A percentile compares a stretch with the other conserved stretches of the same genome.
Conservation (phyloP, 768 basidiomycete species). For the Pisolithus microcarpus region DNA sequence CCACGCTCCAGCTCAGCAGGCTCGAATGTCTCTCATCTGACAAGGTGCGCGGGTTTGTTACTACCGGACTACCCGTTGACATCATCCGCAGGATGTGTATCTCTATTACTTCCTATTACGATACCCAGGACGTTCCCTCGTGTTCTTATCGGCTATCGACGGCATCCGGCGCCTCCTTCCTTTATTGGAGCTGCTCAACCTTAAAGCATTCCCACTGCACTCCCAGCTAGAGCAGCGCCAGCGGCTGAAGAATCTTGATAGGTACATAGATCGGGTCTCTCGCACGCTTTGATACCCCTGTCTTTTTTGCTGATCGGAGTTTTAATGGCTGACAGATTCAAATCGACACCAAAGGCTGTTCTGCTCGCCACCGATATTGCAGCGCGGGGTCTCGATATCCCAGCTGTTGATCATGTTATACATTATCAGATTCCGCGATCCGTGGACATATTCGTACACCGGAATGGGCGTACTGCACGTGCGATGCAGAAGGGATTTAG, state of each 20-base stretch:
- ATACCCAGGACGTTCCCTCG: slow-evolving; percentile 91
- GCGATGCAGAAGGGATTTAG: slow-evolving; percentile 85
- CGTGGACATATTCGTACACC: slow-evolving; percentile 89
- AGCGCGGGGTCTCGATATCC: slow-evolving; percentile 91
- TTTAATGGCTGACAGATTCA: slow-evolving; percentile 56
- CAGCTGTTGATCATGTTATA: slow-evolving; percentile 91
- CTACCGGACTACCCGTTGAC: slow-evolving; percentile 3
- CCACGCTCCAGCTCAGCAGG: slow-evolving; percentile 79
- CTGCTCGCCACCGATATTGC: slow-evolving; percentile 96
- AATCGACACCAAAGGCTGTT: slow-evolving; percentile 62
- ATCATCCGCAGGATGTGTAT: slow-evolving; percentile 65
- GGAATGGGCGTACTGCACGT: slow-evolving; percentile 91
- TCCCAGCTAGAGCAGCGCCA: slow-evolving; percentile 95
- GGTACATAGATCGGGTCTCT: slow-evolving; percentile 35
- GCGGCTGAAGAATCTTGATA: slow-evolving; percentile 90
- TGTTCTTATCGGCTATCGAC: slow-evolving; percentile 93
- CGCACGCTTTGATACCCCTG: slow-evolving; percentile 1
- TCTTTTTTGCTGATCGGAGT: not conserved
- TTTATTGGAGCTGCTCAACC: slow-evolving; percentile 68
- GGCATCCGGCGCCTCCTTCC: slow-evolving; percentile 88
- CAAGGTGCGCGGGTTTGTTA: slow-evolving; percentile 51
- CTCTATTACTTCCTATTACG: slow-evolving; percentile 95
- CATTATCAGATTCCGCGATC: slow-evolving; percentile 96
- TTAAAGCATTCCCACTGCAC: slow-evolving; percentile 80
- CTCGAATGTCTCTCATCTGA: slow-evolving; percentile 80